A percentile compares a stretch with the other conserved stretches of the same genome.
These are phyloP conservation scores for Boletales sp. DNA, from an alignment of 768 basidiomycete species.

Conservation along the genomic window DNA sequence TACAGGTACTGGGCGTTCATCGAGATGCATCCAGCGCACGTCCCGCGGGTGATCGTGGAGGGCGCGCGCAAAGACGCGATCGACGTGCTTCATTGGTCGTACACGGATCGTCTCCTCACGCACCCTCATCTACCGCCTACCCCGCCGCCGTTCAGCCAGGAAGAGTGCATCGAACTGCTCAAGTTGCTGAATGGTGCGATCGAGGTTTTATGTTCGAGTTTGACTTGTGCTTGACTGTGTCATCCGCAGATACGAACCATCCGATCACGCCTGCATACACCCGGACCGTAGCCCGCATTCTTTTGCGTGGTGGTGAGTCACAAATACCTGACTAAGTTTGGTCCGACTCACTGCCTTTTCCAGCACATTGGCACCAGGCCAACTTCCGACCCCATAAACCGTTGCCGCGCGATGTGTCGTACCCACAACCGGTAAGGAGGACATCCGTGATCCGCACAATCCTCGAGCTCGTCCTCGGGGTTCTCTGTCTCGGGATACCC, in stretches of 20 bases:
- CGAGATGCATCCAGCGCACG: constrained; percentile 75
- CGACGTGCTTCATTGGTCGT: constrained; percentile 77
- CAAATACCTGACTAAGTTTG: constrained; percentile 1
- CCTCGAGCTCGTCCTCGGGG: constrained; percentile 56
- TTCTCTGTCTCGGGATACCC: constrained; percentile 74
- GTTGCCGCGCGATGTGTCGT: constrained; percentile 50
- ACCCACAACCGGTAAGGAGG: constrained; percentile 25
- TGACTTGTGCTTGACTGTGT: constrained; percentile 1
- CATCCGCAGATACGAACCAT: constrained; percentile 14
- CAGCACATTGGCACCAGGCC: constrained; percentile 65
- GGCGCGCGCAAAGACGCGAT: constrained; percentile 64
- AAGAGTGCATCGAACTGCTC: constrained; percentile 75
- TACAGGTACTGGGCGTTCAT: constrained; percentile 82
- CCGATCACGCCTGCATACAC: constrained; percentile 45
- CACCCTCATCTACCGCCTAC: constrained; percentile 42
- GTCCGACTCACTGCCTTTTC: constrained; percentile 3
- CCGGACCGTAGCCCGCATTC: constrained; percentile 63
- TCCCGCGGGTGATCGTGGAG: constrained; percentile 43
- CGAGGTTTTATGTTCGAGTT: not conserved
- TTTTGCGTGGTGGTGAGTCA: constrained; percentile 60
- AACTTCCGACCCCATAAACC: constrained; percentile 68
- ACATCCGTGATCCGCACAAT: constrained; percentile 46
- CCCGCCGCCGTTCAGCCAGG: constrained; percentile 67
- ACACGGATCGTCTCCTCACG: constrained; percentile 72
- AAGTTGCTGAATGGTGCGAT: constrained; percentile 43